These are phyloP conservation scores for Limonium bicolor DNA, from an alignment of 148 eudicot species.

Conservation along the genomic window DNA sequence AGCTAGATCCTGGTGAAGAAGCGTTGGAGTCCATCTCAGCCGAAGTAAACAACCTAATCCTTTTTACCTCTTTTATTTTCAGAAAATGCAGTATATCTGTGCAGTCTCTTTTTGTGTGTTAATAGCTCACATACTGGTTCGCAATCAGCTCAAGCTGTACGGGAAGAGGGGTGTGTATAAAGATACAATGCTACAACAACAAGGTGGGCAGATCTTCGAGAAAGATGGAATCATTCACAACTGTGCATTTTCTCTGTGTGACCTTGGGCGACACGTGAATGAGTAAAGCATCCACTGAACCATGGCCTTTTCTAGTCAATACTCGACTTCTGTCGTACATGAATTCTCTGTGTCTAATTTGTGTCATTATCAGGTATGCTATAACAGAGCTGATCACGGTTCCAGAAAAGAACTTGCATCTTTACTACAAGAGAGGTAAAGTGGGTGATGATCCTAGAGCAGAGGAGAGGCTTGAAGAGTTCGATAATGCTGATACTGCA, in stretches of 20 bases:
- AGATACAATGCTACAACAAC: conserved; percentile 55
- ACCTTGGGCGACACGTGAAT: conserved; percentile 36
- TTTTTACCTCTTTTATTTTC: too few species aligned
- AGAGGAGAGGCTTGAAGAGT: conserved; percentile 54
- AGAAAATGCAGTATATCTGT: too few species aligned
- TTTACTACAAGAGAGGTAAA: conserved; percentile 62
- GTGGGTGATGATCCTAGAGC: conserved; percentile 45
- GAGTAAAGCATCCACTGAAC: conserved; percentile 22
- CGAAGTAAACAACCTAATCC: conserved; percentile 23
- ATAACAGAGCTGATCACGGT: conserved; percentile 49
- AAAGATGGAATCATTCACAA: conserved; percentile 61
- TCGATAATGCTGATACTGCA: conserved; percentile 36
- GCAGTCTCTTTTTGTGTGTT: too few species aligned
- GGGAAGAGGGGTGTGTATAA: conserved; percentile 87
- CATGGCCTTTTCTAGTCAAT: neutral
- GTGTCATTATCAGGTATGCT: conserved; percentile 27
- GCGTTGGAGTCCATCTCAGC: conserved; percentile 53
- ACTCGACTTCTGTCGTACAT: too few species aligned
- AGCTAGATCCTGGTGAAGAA: conserved; percentile 46
- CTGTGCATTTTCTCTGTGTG: conserved; percentile 50
- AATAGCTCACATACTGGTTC: too few species aligned
- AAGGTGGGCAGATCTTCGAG: conserved; percentile 66
- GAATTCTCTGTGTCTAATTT: neutral
- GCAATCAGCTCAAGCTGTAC: conserved; percentile 52
- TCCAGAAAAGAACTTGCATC: conserved; percentile 39